Base-by-base conservation (phyloP, 257 asterid species). In the Penstemon davidsonii region DNA sequence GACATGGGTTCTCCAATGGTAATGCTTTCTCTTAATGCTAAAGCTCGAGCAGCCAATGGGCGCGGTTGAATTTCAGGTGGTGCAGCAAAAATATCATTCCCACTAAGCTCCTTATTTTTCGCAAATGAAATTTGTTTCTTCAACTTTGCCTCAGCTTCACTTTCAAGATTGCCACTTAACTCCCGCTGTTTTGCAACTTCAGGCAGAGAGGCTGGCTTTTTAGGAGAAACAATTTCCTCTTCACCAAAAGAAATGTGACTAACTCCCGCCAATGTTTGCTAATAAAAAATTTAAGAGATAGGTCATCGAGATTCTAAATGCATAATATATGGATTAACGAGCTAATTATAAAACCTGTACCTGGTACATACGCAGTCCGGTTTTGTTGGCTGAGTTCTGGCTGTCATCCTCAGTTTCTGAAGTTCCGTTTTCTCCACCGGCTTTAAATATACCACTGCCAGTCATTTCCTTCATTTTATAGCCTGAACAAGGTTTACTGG, bases 161-260 rank as follows among this genome's bases (percentile, higher is more conserved):
- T 83, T 77, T 88, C 99, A 8, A 91, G 86, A 66, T 81, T 88
- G 60, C 99, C 99, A 50, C 93, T 87, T 57, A 94, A 79, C 83
- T 94, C 99, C 45, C 98, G 85, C 84, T 94, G 99, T 71, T 94
- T 94, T 19, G 98, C 98, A 64, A 85, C 99, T 82, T 91, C 99
- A 74, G 95, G 93, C 60, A 86, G 71, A 70, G 87, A 58, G 66
- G 85, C 45, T 0, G 99, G 99, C 74, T 88, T 94, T 90, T 94
- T 94, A 59, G 84, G 96, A 60, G 96, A 81, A 57, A 83, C 91
- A 43, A 83, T 55, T 55, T 86, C 98, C 71, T 86, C 99, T 36
- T 94, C 98, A 38, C 90, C 96, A 73, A 94, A 94, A 0, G 96
- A 88, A 64, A 94, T 94, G 82, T 91, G 96, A 72, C 98, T 85